Percentiles rank a stretch among this genome's conserved stretches.
Evolutionary conservation across 345 rosid species (phyloP).

Genomic region (Erodium maritimum): DNA sequence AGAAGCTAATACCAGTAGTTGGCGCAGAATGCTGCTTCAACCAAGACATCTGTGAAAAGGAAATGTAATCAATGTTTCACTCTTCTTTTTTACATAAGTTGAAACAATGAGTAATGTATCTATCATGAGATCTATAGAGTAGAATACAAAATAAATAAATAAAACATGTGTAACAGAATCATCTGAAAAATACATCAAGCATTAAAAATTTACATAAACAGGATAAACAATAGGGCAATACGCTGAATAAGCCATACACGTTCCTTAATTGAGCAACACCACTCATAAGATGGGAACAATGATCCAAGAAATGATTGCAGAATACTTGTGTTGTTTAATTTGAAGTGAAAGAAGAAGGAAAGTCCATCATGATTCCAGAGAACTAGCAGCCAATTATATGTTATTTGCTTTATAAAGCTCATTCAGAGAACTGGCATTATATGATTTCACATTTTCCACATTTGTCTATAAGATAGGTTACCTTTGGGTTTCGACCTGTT

Average conservation of each 20-base stretch:
- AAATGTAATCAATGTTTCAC: neutral
- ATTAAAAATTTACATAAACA: neutral
- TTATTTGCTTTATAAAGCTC: too few species aligned
- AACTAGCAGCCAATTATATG: too few species aligned
- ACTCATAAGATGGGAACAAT: neutral
- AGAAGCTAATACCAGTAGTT: constrained; percentile 84
- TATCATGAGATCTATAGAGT: neutral
- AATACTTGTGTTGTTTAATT: neutral
- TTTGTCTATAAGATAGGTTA: constrained; percentile 6
- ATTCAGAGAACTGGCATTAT: neutral
- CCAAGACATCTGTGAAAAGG: constrained; percentile 67
- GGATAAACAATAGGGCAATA: neutral
- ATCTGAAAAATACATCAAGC: neutral
- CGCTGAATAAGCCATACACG: neutral
- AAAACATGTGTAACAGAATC: neutral
- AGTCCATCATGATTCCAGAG: neutral
- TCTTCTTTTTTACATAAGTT: neutral
- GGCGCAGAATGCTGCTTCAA: constrained; percentile 96
- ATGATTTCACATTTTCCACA: neutral
- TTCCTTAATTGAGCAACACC: neutral
- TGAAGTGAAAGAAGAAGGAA: neutral
- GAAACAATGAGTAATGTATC: neutral
- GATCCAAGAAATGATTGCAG: neutral
- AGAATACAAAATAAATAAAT: neutral
- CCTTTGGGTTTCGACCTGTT: constrained; percentile 90